Evolutionary conservation across 2,329 filamentous ascomycete species (phyloP).

Genomic region (Fusarium tricinctum): DNA sequence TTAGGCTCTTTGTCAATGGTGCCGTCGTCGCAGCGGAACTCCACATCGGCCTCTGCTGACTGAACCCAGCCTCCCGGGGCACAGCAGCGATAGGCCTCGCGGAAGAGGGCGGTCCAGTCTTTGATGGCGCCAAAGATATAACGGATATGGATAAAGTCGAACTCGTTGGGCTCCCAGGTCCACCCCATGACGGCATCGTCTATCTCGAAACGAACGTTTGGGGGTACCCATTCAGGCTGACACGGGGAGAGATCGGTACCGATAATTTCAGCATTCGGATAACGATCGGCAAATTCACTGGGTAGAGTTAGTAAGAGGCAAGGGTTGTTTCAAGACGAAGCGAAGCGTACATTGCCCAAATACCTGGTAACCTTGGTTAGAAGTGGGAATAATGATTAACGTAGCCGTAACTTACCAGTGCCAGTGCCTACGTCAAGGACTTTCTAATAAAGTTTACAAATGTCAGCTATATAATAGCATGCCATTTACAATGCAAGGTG

Average conservation of each 20-base stretch:
- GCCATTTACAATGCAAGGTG: rapidly evolving
- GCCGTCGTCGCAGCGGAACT: constrained; percentile 28
- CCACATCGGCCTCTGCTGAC: constrained; percentile 26
- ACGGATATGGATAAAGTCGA: constrained; percentile 33
- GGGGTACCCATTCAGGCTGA: constrained; percentile 30
- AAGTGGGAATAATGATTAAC: rapidly evolving
- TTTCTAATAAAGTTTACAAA: not conserved
- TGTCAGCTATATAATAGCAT: not conserved
- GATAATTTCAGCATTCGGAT: constrained; percentile 13
- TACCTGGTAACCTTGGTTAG: constrained; percentile 1
- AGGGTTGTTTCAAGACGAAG: not conserved
- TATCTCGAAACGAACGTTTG: constrained; percentile 31
- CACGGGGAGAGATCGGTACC: constrained; percentile 32
- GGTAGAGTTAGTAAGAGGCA: not conserved
- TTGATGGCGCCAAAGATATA: constrained; percentile 28
- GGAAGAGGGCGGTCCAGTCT: constrained; percentile 19
- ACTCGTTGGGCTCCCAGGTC: constrained; percentile 19
- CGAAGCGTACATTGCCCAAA: constrained; percentile 28
- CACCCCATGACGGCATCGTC: constrained; percentile 26
- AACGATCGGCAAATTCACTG: constrained; percentile 34
- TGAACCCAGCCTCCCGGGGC: constrained; percentile 27
- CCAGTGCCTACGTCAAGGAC: constrained; percentile 24
- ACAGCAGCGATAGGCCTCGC: constrained; percentile 25
- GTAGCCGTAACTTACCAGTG: constrained; percentile 3
- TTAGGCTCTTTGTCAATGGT: constrained; percentile 4